Evolutionary conservation across 176 grass and related monocot species (phyloP), one percentile per base, ranked within the genome.

Genomic region (Carex scoparia): DNA sequence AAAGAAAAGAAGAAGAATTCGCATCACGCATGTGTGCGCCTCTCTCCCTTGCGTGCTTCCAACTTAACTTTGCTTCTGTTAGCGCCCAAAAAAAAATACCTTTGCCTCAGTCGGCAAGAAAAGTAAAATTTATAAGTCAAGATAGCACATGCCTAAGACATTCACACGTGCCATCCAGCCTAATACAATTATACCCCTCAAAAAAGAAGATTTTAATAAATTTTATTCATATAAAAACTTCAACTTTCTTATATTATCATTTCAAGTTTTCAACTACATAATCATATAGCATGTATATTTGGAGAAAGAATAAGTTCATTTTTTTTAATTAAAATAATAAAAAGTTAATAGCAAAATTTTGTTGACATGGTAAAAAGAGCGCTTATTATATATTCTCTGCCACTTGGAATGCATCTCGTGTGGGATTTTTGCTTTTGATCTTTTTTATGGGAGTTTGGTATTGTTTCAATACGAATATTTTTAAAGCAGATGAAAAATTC

Each of bases 121-220:
- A 89, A 82, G 83, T n/a, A 27, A 2, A 23, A 32, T 77, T 44
- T 35, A 86, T 13, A 90, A 63, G 89, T 88, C 81, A 84, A 91
- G 80, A 58, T 14, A 18, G 28, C 68, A 71, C 94, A 93, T 93
- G 84, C 85, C 78, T 57, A 69, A 38, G 51, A 54, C 81, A 80
- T 62, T 64, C 60, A 81, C 88, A 87, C 90, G 87, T 88, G 90
- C 86, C 88, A 44, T 68, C 86, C 90, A 87, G 85, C 88, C 79
- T 59, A 27, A 30, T 1, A 32, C 56, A 69, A 64, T 58, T 62
- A 54, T 10, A 10, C 14, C 13, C 55, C 57, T 42, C 2, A 19
- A 10, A 44, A 65, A 28, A 30, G 30, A 23, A 23, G 23, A 23
- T 23, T 23, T 23, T 23, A 23, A 62, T 9, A 44, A 62, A 9